Conservation (phyloP, 345 rosid species). For the Linum tenue region DNA sequence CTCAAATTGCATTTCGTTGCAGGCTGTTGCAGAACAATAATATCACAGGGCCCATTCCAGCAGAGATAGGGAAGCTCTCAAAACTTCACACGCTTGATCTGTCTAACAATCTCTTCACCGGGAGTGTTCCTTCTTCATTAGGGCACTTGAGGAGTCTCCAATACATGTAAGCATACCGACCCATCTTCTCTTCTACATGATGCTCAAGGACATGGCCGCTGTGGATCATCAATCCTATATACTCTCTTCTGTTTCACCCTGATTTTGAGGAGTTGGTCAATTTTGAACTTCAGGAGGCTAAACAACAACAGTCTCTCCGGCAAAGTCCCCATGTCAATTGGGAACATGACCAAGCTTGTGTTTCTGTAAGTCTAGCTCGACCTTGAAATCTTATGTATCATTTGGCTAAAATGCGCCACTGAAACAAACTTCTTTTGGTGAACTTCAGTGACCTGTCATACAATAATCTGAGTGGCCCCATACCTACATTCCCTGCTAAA, state of each 20-base stretch:
- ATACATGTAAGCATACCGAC: constrained; percentile 52
- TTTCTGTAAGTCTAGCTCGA: constrained; percentile 53
- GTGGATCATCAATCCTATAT: neutral
- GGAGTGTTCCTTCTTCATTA: constrained; percentile 56
- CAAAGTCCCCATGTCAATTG: constrained; percentile 51
- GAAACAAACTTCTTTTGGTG: constrained; percentile 7
- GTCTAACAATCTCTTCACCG: constrained; percentile 64
- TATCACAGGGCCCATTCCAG: constrained; percentile 77
- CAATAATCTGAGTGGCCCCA: constrained; percentile 86
- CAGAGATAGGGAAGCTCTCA: constrained; percentile 61
- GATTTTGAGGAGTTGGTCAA: neutral
- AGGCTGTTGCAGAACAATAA: constrained; percentile 55
- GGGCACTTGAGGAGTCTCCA: constrained; percentile 60
- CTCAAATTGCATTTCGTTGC: neutral
- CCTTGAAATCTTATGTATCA: constrained; percentile 1
- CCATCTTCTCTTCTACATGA: neutral
- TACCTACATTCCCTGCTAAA: constrained; percentile 80
- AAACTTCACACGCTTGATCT: constrained; percentile 88
- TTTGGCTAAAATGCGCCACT: neutral
- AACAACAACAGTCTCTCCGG: constrained; percentile 87
- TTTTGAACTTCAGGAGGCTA: constrained; percentile 51
- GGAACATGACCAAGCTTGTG: constrained; percentile 80
- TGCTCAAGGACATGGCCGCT: neutral
- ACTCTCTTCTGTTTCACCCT: neutral
- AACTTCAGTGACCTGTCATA: constrained; percentile 72